These are phyloP conservation scores for Phytomonas serpens DNA, from an alignment of 208 protist species.

Conservation along the genomic window DNA sequence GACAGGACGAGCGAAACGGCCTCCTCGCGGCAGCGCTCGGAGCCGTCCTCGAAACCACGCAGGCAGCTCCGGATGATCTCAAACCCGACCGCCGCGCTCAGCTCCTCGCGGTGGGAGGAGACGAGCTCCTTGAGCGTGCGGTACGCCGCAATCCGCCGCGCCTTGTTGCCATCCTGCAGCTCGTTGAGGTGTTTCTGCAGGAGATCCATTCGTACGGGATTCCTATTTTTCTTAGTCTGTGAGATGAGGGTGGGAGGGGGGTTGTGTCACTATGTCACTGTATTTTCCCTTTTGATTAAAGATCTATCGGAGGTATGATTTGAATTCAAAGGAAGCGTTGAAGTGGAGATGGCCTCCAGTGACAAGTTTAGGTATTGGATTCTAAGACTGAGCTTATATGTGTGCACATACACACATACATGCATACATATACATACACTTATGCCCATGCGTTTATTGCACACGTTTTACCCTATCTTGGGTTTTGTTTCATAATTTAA, in stretches of 20 bases:
- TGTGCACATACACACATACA: neutral
- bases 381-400: neutral
- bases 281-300: neutral
- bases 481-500: neutral
- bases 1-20: constrained; percentile 34
- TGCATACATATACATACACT: neutral
- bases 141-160: constrained; percentile 59
- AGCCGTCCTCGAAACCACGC: constrained; percentile 65
- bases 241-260: constrained; percentile 2
- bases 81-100: constrained; percentile 29
- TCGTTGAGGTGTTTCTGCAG: constrained; percentile 72
- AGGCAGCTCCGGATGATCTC: constrained; percentile 49
- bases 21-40: constrained; percentile 71
- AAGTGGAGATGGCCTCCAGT: neutral
- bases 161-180: constrained; percentile 54
- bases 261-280: constrained; percentile 8
- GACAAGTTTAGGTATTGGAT: neutral
- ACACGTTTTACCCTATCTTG: too few species aligned
- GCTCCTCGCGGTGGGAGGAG: constrained; percentile 1
- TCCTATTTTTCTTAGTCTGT: neutral
- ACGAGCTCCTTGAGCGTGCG: constrained; percentile 43
- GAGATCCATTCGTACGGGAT: constrained; percentile 37
- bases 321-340: neutral
- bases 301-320: neutral
- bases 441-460: too few species aligned